These are phyloP conservation scores for Spathaspora jeffriesii DNA, from an alignment of 1,139 yeast species.

Conservation along the genomic window DNA sequence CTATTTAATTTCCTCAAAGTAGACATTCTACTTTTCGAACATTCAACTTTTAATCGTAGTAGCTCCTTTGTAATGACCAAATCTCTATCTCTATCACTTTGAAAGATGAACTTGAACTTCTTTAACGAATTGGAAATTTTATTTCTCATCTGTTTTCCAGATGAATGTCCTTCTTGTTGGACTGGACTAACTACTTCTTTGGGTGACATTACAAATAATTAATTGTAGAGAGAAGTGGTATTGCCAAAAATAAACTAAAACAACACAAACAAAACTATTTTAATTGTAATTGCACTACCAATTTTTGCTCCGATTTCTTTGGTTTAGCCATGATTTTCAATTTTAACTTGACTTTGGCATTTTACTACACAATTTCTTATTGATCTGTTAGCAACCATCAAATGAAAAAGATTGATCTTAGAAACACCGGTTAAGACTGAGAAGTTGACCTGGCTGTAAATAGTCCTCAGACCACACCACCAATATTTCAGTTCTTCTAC, in stretches of 20 bases:
- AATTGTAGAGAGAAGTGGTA: not conserved
- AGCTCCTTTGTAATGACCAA: not conserved
- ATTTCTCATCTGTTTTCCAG: not conserved
- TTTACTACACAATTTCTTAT: too few relatives aligned
- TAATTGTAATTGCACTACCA: too few relatives aligned
- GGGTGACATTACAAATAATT: not conserved
- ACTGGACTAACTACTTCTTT: not conserved
- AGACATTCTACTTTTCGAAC: not conserved
- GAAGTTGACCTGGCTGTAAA: not conserved
- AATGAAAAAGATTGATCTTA: too few relatives aligned
- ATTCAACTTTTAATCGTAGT: not conserved
- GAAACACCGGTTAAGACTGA: too few relatives aligned
- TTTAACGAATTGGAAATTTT: not conserved
- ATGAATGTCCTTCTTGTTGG: not conserved
- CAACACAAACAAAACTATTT: too few relatives aligned
- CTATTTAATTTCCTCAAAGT: not conserved
- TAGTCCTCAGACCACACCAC: not conserved
- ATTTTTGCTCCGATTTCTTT: too few relatives aligned
- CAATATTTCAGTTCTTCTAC: not conserved
- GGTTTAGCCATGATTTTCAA: too few relatives aligned
- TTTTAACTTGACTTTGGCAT: too few relatives aligned
- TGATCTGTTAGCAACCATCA: too few relatives aligned
- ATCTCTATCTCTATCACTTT: not conserved
- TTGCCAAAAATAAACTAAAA: not conserved
- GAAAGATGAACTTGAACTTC: not conserved